Base-by-base conservation (phyloP, 2,329 filamentous ascomycete genomes). In the Acrocalymma vagum region DNA sequence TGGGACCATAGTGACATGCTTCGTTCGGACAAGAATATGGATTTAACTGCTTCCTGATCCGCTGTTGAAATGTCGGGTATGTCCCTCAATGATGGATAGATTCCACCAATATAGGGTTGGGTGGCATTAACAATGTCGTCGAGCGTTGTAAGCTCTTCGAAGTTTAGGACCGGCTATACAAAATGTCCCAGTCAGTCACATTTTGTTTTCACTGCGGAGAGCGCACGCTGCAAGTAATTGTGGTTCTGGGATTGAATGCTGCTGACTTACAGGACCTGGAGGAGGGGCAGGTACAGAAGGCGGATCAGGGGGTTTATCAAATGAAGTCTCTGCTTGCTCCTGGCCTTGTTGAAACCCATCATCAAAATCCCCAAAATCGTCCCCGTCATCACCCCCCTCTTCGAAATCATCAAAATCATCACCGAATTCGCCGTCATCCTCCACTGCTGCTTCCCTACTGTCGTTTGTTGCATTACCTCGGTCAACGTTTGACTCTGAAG, bases 1-100 rank as follows among this genome's bases (percentile, higher is more conserved):
- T 99, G 94, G 26, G 92, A 91, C 94, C 94, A 99, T 22, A 99
- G 78, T 0, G 94, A 96, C 40, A 89, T 85, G 47, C 89, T 95
- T 43, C 92, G 85, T 36, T 91, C 87, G 26, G 90, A 95, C 38
- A 90, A 83, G 71, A 96, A 65, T 29, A 66, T 69, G 9, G 66
- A 65, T 16, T 57, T 54, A 4, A 53, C 50, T 13, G 54, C 54
- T 24, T 62, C 54, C 41, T 52, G 30, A 42, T 53, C 62, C 10
- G 57, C 47, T 32, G 62, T 61, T 5, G 69, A 70, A 53, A 68
- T 40, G 78, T 74, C 42, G 77, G 79, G 29, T 78, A 65, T 52
- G 9, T 64, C 60, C 50, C 59, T 58, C 30, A 53, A 72, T 5
- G 72, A 67, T 11, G 79, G 76, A 15, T 88, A 91, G 42, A 71